Percentiles rank a stretch among this genome's conserved stretches.
Conservation (phyloP, 2,329 filamentous ascomycete species). For the Talaromyces albobiverticillius region DNA sequence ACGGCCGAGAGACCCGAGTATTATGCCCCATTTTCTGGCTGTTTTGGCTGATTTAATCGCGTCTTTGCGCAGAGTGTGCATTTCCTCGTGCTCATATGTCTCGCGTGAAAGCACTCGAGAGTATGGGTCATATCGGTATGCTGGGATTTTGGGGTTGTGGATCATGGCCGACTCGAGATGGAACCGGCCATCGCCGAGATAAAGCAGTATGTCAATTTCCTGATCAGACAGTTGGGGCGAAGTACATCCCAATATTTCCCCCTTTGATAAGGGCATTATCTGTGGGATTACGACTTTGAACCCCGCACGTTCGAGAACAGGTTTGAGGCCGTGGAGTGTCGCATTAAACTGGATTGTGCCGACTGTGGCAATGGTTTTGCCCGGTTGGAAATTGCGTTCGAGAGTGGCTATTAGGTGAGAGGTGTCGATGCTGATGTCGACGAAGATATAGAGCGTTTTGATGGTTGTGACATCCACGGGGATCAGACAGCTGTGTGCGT, state of each 20-base stretch:
- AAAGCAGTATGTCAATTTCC: constrained; percentile 74
- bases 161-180: constrained; percentile 99
- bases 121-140: constrained; percentile 96
- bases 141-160: constrained; percentile 85
- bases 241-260: constrained; percentile 96
- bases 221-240: constrained; percentile 68
- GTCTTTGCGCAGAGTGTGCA: constrained; percentile 73
- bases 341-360: constrained; percentile 99
- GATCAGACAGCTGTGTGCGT: constrained; percentile 94
- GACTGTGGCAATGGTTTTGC: constrained; percentile 87
- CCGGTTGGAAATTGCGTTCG: constrained; percentile 78
- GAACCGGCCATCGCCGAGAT: constrained; percentile 89
- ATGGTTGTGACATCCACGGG: constrained; percentile 96
- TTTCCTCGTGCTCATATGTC: constrained; percentile 85
- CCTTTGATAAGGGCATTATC: constrained; percentile 86
- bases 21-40: constrained; percentile 90
- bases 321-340: constrained; percentile 81
- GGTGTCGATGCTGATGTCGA: constrained; percentile 94
- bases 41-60: constrained; percentile 73
- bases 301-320: constrained; percentile 75
- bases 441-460: constrained; percentile 96
- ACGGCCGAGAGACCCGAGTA: constrained; percentile 84
- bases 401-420: constrained; percentile 81
- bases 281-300: constrained; percentile 87
- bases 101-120: constrained; percentile 87